Conservation (phyloP, 2,329 filamentous ascomycete genomes). For the Diaporthe aspalathi region DNA sequence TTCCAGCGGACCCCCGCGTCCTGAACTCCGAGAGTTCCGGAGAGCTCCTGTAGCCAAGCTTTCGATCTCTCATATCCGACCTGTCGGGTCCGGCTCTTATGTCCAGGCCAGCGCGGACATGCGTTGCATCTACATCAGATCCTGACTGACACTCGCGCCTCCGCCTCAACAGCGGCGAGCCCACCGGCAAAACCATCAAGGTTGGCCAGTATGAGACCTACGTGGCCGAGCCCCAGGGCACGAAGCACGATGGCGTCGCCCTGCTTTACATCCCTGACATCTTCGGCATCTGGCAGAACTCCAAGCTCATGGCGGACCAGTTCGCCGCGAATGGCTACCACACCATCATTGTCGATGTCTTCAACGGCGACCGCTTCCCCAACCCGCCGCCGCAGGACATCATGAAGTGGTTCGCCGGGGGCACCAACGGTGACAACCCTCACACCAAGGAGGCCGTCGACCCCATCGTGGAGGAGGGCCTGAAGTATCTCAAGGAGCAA, state of each 20-base stretch:
- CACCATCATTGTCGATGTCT: constrained; percentile 76
- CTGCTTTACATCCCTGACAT: constrained; percentile 63
- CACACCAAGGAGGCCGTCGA: constrained; percentile 59
- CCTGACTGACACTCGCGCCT: not conserved
- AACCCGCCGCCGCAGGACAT: constrained; percentile 62
- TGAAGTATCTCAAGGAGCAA: constrained; percentile 69
- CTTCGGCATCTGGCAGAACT: constrained; percentile 67
- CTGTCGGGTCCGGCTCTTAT: not conserved
- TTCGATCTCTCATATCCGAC: no score
- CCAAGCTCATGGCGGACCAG: constrained; percentile 77
- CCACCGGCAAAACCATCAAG: constrained; percentile 59
- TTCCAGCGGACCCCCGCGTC: not conserved
- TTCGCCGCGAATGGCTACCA: constrained; percentile 80
- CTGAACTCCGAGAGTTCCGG: constrained; percentile 2
- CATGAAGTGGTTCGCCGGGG: constrained; percentile 56
- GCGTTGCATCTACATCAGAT: not conserved
- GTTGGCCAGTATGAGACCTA: constrained; percentile 62
- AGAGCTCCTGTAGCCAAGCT: not conserved
- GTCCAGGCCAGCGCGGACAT: not conserved
- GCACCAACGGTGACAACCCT: constrained; percentile 60
- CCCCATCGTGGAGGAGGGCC: constrained; percentile 59
- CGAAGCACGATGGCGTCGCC: constrained; percentile 54
- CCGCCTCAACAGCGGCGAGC: constrained; percentile 55
- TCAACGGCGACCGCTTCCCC: constrained; percentile 72
- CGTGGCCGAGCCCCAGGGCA: constrained; percentile 59